A percentile compares a stretch with the other conserved stretches of the same genome.
These are phyloP conservation scores for Brettanomyces sp. DNA, from an alignment of 805 yeast species.

Conservation along the genomic window DNA sequence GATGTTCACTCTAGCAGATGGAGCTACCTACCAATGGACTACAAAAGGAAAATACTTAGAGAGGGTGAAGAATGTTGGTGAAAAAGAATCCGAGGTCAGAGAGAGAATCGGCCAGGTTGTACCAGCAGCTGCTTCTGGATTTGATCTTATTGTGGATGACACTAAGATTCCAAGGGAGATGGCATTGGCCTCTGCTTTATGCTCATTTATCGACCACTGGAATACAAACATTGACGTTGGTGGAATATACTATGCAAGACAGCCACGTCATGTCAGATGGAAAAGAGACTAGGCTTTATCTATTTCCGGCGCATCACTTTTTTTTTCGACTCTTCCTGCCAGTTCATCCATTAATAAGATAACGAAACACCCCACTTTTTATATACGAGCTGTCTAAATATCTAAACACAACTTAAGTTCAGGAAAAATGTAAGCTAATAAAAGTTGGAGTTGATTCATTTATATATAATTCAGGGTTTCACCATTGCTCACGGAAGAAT, in stretches of 20 bases:
- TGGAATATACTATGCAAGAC: conserved; percentile 53
- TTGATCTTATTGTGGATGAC: conserved; percentile 46
- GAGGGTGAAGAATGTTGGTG: conserved; percentile 48
- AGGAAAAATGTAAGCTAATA: no score
- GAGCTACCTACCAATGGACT: conserved; percentile 58
- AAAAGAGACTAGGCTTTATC: conserved; percentile 33
- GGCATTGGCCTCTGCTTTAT: conserved; percentile 51
- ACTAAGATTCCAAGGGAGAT: conserved; percentile 45
- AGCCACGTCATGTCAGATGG: conserved; percentile 43
- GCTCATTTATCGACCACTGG: conserved; percentile 61
- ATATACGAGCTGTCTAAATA: no score
- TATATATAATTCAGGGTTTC: no score
- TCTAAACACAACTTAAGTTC: no score
- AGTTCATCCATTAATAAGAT: no score
- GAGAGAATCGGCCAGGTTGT: conserved; percentile 53
- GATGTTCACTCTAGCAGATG: conserved; percentile 52
- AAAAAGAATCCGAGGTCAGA: conserved; percentile 54
- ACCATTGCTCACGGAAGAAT: no score
- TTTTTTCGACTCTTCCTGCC: no score
- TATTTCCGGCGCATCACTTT: no score
- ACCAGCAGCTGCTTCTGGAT: conserved; percentile 45
- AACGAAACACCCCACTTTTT: no score
- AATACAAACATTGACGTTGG: conserved; percentile 51
- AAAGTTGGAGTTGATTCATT: no score
- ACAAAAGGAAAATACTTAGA: conserved; percentile 49